A percentile compares a stretch with the other conserved stretches of the same genome.
phyloP scores from a whole-genome alignment of 2,329 filamentous ascomycete species.

The Fusarium odoratissimum region DNA sequence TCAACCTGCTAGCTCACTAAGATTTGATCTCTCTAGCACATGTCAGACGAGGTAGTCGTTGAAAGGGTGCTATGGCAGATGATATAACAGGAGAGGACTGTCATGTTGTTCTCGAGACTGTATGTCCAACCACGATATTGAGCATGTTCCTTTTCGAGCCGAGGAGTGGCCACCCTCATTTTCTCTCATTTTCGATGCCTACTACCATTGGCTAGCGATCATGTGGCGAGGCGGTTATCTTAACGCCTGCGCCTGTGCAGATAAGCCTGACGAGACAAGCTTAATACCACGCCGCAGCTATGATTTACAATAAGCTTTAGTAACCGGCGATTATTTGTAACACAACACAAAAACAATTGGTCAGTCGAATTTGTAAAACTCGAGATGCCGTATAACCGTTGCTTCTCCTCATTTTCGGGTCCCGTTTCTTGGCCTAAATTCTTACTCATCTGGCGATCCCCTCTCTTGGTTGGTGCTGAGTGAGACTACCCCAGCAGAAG shows the following conservation, averaged over 20 bases:
- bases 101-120: no score
- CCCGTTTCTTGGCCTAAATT: neutral
- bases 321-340: neutral
- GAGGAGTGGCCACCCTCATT: neutral
- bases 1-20: no score
- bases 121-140: no score
- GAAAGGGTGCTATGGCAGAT: no score
- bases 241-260: no score
- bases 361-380: accelerated
- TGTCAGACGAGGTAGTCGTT: no score
- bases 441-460: neutral
- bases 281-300: no score
- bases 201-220: neutral
- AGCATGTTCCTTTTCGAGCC: no score
- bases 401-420: neutral
- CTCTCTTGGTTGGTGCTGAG: neutral
- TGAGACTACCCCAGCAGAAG: neutral
- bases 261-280: neutral
- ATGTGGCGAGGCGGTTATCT: no score
- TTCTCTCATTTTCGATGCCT: neutral
- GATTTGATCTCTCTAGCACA: no score
- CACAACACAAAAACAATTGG: neutral
- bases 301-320: neutral
- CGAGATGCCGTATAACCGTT: neutral
- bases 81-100: no score